Base-by-base conservation (phyloP, 2,329 filamentous ascomycete species). In the Pezicula radicicola region DNA sequence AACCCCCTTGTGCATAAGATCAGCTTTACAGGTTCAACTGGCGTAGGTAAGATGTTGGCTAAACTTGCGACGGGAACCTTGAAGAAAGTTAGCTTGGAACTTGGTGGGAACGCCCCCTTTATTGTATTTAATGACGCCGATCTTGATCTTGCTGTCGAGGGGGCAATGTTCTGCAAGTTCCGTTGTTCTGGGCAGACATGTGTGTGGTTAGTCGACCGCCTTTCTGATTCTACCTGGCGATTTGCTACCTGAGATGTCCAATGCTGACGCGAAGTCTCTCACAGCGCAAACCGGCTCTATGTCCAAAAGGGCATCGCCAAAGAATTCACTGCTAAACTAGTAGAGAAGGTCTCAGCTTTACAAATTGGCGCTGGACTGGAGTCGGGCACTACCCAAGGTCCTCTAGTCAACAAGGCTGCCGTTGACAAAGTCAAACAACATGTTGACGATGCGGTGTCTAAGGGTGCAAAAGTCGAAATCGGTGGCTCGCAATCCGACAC, bases 131-230 rank as follows among this genome's bases (percentile, higher is more conserved):
- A n/a, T n/a, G n/a, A n/a, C n/a, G n/a, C n/a, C n/a, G n/a, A n/a
- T n/a, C n/a, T n/a, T n/a, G 36, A 39, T 12, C 4, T 5, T 4
- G 36, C 36, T 5, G 80, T 96, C 48, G 75, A 84, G 21, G 36
- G 36, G 4, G 18, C 36, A 15, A 39, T 39, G 36, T 15, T 39
- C 15, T 91, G 83, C 64, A 97, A 97, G 70, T 97, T 96, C 83
- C 87, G 92, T 50, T 89, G 87, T 45, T 93, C 89, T 1, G 92
- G 92, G 35, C 92, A 97, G 76, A 96, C 92, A 0, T 97, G 92
- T 70, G 91, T 96, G 36, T n/a, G 36, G 15, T 15, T 39, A 10
- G 15, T 39, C 9, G 3, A 39, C 9, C 10, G 36, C 18, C 36
- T 10, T 39, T 5, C 18, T 16, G 36, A 15, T 5, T 39, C 10